These are phyloP conservation scores for Linnemannia zychae DNA, from an alignment of 192 early-diverging fungal species.

Conservation along the genomic window DNA sequence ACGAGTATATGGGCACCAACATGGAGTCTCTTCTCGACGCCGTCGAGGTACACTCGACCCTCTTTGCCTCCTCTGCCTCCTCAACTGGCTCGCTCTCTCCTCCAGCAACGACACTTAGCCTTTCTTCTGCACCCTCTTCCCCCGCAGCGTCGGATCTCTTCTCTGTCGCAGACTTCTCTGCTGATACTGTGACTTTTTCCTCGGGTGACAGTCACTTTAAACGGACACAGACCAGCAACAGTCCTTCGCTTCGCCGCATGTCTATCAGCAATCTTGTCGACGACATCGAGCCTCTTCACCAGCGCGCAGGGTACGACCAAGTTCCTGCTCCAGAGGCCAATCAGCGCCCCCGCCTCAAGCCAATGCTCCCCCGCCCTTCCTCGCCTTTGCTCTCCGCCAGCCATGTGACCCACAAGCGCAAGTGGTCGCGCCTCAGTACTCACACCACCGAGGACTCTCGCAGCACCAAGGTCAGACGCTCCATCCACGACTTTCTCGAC, in stretches of 20 bases:
- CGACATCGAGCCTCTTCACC: slow-evolving; percentile 20
- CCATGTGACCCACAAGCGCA: slow-evolving; percentile 54
- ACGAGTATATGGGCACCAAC: slow-evolving; percentile 51
- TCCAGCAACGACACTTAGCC: slow-evolving; percentile 19
- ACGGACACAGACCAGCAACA: slow-evolving; percentile 46
- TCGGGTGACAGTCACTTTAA: slow-evolving; percentile 38
- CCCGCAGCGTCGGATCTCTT: slow-evolving; percentile 22
- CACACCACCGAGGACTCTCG: slow-evolving; percentile 35
- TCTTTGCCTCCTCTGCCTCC: slow-evolving; percentile 31
- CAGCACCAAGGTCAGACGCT: slow-evolving; percentile 49
- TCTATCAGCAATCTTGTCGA: slow-evolving; percentile 56
- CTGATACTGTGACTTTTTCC: not conserved
- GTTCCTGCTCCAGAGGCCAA: slow-evolving; percentile 10
- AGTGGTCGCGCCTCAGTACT: slow-evolving; percentile 54
- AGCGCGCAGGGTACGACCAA: not conserved
- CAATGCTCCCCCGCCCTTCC: slow-evolving; percentile 35
- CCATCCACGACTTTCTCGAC: slow-evolving; percentile 29
- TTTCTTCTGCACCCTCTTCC: slow-evolving; percentile 40
- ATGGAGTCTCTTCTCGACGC: slow-evolving; percentile 55
- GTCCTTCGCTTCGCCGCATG: slow-evolving; percentile 33
- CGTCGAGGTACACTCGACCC: slow-evolving; percentile 40
- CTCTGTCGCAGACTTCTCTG: not conserved
- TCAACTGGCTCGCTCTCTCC: slow-evolving; percentile 48
- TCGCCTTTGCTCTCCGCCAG: slow-evolving; percentile 27
- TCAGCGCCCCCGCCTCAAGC: slow-evolving; percentile 26